Conservation (phyloP, 345 rosid species). For the Aquilaria malaccensis region DNA sequence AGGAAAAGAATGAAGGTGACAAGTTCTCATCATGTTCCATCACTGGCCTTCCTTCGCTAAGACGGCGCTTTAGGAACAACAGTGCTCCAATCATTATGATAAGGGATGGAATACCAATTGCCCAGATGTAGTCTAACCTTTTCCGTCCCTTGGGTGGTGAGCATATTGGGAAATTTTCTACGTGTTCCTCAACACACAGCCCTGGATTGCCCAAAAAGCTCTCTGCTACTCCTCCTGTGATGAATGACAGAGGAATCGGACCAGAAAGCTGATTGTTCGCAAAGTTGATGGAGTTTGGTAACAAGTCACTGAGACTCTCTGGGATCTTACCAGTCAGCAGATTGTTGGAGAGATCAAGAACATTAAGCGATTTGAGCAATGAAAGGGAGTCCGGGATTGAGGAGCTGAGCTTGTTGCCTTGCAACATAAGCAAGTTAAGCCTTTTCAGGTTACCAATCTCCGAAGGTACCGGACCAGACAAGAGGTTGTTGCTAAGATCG, state of each 20-base stretch:
- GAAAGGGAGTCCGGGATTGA: conserved; percentile 69
- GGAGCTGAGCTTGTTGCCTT: conserved; percentile 56
- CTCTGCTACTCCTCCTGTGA: conserved; percentile 62
- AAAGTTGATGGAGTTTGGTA: conserved; percentile 74
- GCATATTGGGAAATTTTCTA: conserved; percentile 52
- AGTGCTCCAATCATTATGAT: conserved; percentile 48
- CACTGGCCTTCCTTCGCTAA: conserved; percentile 36
- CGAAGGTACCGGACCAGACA: conserved; percentile 73
- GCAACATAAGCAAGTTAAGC: conserved; percentile 66
- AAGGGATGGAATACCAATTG: conserved; percentile 39
- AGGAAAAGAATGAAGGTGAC: conserved; percentile 62
- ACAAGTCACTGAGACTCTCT: conserved; percentile 45
- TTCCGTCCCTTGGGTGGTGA: conserved; percentile 33
- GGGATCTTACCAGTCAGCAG: conserved; percentile 69
- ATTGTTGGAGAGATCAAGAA: conserved; percentile 83
- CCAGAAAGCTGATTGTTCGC: conserved; percentile 79
- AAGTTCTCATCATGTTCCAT: conserved; percentile 44
- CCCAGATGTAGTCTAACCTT: conserved; percentile 57
- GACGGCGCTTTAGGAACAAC: conserved; percentile 48
- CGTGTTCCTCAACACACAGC: conserved; percentile 56
- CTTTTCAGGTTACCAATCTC: conserved; percentile 62
- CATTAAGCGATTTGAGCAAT: conserved; percentile 59
- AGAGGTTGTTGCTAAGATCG: conserved; percentile 70
- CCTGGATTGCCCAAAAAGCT: conserved; percentile 83
- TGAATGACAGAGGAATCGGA: conserved; percentile 66